Evolutionary conservation across 352 stramenopile genomes (phyloP), one percentile per base, ranked within the genome.

Genomic region (Blastocystis sp.): DNA sequence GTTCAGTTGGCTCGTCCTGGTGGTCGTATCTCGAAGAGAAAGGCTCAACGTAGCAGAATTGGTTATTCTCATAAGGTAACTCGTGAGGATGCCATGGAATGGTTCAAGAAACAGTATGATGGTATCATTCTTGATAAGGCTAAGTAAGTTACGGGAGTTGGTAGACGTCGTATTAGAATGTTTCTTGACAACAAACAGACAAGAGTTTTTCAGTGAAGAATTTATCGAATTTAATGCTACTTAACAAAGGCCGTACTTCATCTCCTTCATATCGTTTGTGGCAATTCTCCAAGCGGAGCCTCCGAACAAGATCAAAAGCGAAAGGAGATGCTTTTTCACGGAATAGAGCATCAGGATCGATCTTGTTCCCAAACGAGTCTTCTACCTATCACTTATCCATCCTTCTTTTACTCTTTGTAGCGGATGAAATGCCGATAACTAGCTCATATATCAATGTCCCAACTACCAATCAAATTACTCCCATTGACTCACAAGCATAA

Each of bases 41-140:
- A n/a, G n/a, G n/a, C n/a, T n/a, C n/a, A n/a, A n/a, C n/a, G n/a
- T n/a, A n/a, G n/a, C n/a, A n/a, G n/a, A n/a, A n/a, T n/a, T n/a
- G n/a, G n/a, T n/a, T n/a, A n/a, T n/a, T n/a, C n/a, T n/a, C n/a
- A n/a, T n/a, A n/a, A n/a, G n/a, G n/a, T n/a, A n/a, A n/a, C n/a
- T n/a, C n/a, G n/a, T n/a, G n/a, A n/a, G n/a, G n/a, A n/a, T n/a
- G n/a, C n/a, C n/a, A n/a, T n/a, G n/a, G n/a, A n/a, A n/a, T n/a
- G n/a, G n/a, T n/a, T 86, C 75, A 86, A 86, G 61, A 86, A 86
- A 57, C 32, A 78, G 75, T 86, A 86, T 27, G 75, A 86, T 75
- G 75, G 75, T 51, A 86, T 86, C 75, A 86, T 86, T 59, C 61
- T 86, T 19, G 75, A 86, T 43, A 86, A 86, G 75, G 75, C 75